Evolutionary conservation across 306 rosid genomes (phyloP), one percentile per base, ranked within the genome.

Genomic region (Pueraria montana): DNA sequence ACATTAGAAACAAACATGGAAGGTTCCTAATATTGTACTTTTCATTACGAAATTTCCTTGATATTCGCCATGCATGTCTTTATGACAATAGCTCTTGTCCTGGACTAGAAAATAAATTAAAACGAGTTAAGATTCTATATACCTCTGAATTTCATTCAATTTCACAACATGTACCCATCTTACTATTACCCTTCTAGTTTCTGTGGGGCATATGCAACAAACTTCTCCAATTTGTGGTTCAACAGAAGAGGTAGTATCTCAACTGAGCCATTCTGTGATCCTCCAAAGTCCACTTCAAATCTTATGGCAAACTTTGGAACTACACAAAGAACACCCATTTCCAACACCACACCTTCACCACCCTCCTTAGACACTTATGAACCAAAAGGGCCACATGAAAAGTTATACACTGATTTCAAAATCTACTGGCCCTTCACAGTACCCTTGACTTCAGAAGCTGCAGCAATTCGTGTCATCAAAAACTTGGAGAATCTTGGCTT

Each of bases 381-480:
- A 21, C 74, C 87, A 36, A 87, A 86, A 64, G 65, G 66, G 26
- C 45, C 82, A 26, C 77, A 82, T 4, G 68, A 64, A 66, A 91
- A 88, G 70, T 50, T 16, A 16, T 78, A 69, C 77, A 52, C 46
- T 7, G 88, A 87, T 10, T 73, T 86, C 87, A 80, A 71, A 62
- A 52, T 86, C 45, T 56, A 67, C 20, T 86, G 81, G 75, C 89
- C 91, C 68, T 80, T 90, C 55, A 88, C 78, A 79, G 42, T 87
- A 21, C 94, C 96, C 18, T 9, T 48, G 34, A 87, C 89, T 56
- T 69, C 89, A 10, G 96, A 90, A 87, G 81, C 89, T 4, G 89
- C 91, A 0, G 88, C 89, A 0, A 26, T 79, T 18, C 80, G 94
- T 8, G 72, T 92, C 48, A 78, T 76, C 21, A 49, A 70, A 78